These are phyloP conservation scores for Durio zibethinus DNA, from an alignment of 345 rosid genomes.

Conservation along the genomic window DNA sequence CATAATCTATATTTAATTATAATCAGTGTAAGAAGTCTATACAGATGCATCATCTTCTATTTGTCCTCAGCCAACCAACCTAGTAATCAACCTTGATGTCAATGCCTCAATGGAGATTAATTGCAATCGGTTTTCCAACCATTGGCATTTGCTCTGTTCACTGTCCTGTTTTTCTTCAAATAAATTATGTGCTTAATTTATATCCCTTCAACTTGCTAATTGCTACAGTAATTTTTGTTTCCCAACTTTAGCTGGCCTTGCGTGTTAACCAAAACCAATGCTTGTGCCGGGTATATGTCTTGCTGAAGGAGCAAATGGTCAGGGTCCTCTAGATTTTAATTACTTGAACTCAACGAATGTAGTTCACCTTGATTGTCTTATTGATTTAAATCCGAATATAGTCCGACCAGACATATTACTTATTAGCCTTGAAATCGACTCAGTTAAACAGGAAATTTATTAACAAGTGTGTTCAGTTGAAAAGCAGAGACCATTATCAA, in stretches of 20 bases:
- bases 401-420: too few relatives aligned
- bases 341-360: neutral
- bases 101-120: neutral
- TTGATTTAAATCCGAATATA: too few relatives aligned
- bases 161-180: neutral
- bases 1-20: conserved; percentile 14
- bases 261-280: conserved; percentile 14
- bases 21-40: neutral
- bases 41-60: conserved; percentile 12
- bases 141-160: neutral
- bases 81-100: neutral
- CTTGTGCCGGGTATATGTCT: conserved; percentile 9
- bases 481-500: neutral
- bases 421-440: neutral
- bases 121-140: conserved; percentile 19
- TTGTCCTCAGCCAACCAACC: conserved; percentile 13
- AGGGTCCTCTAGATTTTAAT: neutral
- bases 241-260: conserved; percentile 3
- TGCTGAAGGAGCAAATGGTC: neutral
- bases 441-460: neutral
- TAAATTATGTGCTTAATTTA: neutral
- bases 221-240: neutral
- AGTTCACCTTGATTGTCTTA: too few relatives aligned
- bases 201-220: neutral
- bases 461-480: neutral